A percentile compares a stretch with the other conserved stretches of the same genome.
Conservation (phyloP, 306 rosid genomes). For the Neltuma alba region DNA sequence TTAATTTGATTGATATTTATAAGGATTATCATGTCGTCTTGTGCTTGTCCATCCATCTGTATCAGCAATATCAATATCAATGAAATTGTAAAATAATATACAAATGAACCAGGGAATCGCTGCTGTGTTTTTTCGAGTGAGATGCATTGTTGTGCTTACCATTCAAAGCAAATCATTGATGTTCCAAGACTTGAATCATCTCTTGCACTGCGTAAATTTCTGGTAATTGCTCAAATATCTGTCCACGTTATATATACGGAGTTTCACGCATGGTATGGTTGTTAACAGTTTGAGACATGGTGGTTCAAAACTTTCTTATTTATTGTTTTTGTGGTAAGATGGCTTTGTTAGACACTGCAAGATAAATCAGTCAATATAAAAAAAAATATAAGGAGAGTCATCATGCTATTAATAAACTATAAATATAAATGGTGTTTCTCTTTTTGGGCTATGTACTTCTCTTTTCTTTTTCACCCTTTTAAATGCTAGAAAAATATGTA, state of each 20-base stretch:
- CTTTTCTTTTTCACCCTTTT: too few relatives aligned
- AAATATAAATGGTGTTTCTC: too few relatives aligned
- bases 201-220: not conserved
- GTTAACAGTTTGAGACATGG: too few relatives aligned
- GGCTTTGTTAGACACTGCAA: too few relatives aligned
- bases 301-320: too few relatives aligned
- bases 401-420: too few relatives aligned
- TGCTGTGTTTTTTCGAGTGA: slow-evolving; percentile 2
- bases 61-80: slow-evolving; percentile 36
- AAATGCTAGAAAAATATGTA: too few relatives aligned
- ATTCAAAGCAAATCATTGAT: slow-evolving; percentile 8
- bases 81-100: slow-evolving; percentile 37
- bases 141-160: slow-evolving; percentile 5
- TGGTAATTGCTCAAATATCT: slow-evolving; percentile 4
- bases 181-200: slow-evolving; percentile 26
- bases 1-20: slow-evolving; percentile 1
- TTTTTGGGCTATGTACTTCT: too few relatives aligned
- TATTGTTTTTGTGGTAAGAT: too few relatives aligned
- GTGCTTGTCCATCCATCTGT: slow-evolving; percentile 41
- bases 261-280: too few relatives aligned
- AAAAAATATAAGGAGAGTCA: too few relatives aligned
- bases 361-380: too few relatives aligned
- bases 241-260: not conserved
- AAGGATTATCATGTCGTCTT: slow-evolving; percentile 12
- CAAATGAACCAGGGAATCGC: slow-evolving; percentile 17